A percentile compares a stretch with the other conserved stretches of the same genome.
phyloP scores from a whole-genome alignment of 2,329 filamentous ascomycete species.

The Ampelomyces quisqualis region DNA sequence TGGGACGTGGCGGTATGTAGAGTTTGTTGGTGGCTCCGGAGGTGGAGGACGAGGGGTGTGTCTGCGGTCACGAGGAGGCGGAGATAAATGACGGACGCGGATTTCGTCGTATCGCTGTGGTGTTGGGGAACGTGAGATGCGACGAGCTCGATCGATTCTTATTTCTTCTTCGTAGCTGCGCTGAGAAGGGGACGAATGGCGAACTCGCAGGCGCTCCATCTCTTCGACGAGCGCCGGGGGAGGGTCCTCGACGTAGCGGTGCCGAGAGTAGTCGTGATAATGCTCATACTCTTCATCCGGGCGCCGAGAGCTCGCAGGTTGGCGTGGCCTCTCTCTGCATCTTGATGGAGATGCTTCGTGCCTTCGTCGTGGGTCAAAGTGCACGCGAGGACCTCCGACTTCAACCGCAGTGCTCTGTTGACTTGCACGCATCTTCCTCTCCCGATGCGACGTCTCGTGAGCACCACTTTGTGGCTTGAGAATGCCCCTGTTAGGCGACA shows the following conservation, averaged over 20 bases:
- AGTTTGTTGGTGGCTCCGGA: slow-evolving; percentile 4
- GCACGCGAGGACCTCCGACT: slow-evolving; percentile 32
- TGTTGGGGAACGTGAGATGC: slow-evolving; percentile 18
- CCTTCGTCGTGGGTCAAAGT: slow-evolving; percentile 23
- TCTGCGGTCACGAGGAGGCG: slow-evolving; percentile 8
- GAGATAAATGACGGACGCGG: slow-evolving; percentile 17
- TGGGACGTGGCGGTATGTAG: slow-evolving; percentile 18
- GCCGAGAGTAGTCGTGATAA: slow-evolving; percentile 14
- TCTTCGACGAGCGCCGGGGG: slow-evolving; percentile 15
- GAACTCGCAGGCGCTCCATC: slow-evolving; percentile 24
- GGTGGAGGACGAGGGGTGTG: slow-evolving; percentile 3
- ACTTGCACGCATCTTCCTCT: slow-evolving; percentile 21
- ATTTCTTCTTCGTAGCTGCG: slow-evolving; percentile 21
- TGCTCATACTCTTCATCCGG: slow-evolving; percentile 13
- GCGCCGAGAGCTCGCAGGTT: slow-evolving; percentile 5
- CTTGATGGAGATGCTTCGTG: slow-evolving; percentile 4
- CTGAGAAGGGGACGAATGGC: slow-evolving; percentile 13
- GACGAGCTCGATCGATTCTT: slow-evolving; percentile 17
- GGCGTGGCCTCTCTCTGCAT: slow-evolving; percentile 2
- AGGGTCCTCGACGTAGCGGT: slow-evolving; percentile 13
- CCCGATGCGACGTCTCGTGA: slow-evolving; percentile 19
- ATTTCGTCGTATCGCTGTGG: slow-evolving; percentile 12
- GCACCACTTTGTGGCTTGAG: slow-evolving; percentile 22
- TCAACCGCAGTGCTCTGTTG: slow-evolving; percentile 34
- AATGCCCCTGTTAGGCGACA: slow-evolving; percentile 27